Evolutionary conservation across 2,329 filamentous ascomycete species (phyloP).

Genomic region (Xylaria sp.): DNA sequence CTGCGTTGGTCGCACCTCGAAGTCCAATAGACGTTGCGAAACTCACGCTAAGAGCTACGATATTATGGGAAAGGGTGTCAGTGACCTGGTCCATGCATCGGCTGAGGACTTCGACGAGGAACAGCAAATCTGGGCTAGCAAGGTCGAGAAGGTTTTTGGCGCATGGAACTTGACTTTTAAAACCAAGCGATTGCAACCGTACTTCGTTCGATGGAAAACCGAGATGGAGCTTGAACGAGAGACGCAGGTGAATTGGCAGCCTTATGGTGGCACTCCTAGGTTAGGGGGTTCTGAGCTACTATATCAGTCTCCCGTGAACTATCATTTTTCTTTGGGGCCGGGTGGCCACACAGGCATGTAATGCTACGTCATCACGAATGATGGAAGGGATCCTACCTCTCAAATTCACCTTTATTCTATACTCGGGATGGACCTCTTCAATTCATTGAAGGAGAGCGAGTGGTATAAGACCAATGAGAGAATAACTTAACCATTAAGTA

Average conservation of each 20-base stretch:
- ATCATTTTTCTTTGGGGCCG: background rate
- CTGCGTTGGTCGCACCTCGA: too few species aligned
- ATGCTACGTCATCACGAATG: too few species aligned
- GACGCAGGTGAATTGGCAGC: background rate
- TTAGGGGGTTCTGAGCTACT: background rate
- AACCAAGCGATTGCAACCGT: background rate
- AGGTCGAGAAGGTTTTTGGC: background rate
- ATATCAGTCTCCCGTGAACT: background rate
- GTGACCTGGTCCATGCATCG: constrained; percentile 1
- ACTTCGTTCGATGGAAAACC: constrained; percentile 27
- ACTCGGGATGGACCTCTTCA: too few species aligned
- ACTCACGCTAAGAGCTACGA: background rate
- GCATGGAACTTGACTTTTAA: background rate
- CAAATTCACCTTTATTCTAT: too few species aligned
- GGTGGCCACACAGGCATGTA: too few species aligned
- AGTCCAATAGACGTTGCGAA: background rate
- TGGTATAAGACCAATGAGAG: too few species aligned
- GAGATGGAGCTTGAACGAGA: constrained; percentile 22
- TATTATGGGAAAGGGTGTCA: background rate
- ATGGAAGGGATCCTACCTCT: too few species aligned
- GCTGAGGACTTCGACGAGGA: background rate
- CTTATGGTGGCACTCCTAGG: background rate
- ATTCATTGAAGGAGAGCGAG: too few species aligned
- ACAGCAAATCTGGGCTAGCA: background rate
- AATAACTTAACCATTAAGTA: too few species aligned